Evolutionary conservation across 2,329 filamentous ascomycete species (phyloP).

Genomic region (Rutstroemia sp.): DNA sequence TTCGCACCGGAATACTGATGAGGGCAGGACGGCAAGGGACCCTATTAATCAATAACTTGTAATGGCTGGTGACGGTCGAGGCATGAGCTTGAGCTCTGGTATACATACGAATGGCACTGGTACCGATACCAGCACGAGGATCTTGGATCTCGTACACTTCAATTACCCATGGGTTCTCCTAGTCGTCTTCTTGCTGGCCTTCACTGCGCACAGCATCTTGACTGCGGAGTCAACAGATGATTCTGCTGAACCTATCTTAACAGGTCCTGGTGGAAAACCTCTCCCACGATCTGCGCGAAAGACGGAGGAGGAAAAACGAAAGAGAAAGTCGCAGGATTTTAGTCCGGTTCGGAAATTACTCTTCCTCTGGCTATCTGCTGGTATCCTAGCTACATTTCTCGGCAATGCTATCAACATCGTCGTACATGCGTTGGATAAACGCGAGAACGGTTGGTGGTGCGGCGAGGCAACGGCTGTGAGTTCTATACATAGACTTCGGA

Average conservation of each 20-base stretch:
- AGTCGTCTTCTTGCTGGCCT: conserved; percentile 54
- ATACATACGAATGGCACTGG: conserved; percentile 13
- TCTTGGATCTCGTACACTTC: conserved; percentile 29
- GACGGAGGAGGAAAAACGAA: conserved; percentile 37
- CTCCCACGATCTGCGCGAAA: conserved; percentile 46
- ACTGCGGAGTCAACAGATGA: conserved; percentile 35
- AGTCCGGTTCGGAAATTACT: conserved; percentile 60
- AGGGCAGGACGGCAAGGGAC: conserved; percentile 22
- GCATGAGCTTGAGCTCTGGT: conserved; percentile 18
- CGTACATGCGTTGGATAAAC: conserved; percentile 60
- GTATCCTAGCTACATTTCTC: conserved; percentile 67
- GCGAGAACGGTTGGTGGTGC: conserved; percentile 71
- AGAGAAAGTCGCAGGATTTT: conserved; percentile 43
- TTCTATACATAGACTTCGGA: conserved; percentile 14
- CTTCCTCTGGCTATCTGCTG: conserved; percentile 68
- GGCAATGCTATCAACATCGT: conserved; percentile 69
- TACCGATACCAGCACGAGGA: conserved; percentile 7
- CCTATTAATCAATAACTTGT: conserved; percentile 19
- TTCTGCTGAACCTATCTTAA: conserved; percentile 36
- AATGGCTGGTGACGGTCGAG: conserved; percentile 25
- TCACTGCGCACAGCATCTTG: conserved; percentile 53
- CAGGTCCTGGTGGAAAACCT: conserved; percentile 83
- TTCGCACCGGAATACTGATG: conserved; percentile 23
- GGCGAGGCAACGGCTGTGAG: conserved; percentile 70
- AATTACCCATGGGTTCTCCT: conserved; percentile 58